Conservation (phyloP, 208 protist genomes). For the Wallacemonas collosoma region DNA sequence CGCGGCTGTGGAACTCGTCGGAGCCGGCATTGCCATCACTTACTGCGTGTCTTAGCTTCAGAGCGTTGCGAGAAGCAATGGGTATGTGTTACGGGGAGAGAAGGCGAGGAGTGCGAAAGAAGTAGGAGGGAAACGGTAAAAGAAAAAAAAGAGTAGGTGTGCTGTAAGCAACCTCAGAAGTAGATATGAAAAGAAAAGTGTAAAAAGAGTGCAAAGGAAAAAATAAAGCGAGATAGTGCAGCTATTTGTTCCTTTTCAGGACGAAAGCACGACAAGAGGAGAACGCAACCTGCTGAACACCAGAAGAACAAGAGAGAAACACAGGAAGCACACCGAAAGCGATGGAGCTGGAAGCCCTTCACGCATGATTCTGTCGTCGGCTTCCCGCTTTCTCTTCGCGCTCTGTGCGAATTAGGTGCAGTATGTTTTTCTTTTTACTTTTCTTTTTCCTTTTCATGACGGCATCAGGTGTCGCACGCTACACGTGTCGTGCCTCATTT, state of each 20-base stretch:
- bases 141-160: constrained; percentile 15
- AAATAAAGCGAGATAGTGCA: neutral
- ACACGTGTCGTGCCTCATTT: too few species aligned
- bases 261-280: neutral
- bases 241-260: neutral
- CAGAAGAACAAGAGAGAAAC: neutral
- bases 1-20: too few species aligned
- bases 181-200: neutral
- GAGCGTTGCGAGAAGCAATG: too few species aligned
- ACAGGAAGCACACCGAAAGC: neutral
- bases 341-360: neutral
- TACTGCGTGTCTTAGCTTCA: too few species aligned
- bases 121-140: neutral
- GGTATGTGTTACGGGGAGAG: too few species aligned
- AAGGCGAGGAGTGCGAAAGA: too few species aligned
- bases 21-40: too few species aligned
- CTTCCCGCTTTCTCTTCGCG: too few species aligned
- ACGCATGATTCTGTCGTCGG: too few species aligned
- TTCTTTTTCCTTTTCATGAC: neutral
- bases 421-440: neutral
- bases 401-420: neutral
- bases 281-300: neutral
- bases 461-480: too few species aligned
- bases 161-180: constrained; percentile 13
- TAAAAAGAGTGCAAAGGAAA: neutral